Evolutionary conservation across 495 filamentous ascomycete genomes (phyloP).

Genomic region (Cairneyella variabilis): DNA sequence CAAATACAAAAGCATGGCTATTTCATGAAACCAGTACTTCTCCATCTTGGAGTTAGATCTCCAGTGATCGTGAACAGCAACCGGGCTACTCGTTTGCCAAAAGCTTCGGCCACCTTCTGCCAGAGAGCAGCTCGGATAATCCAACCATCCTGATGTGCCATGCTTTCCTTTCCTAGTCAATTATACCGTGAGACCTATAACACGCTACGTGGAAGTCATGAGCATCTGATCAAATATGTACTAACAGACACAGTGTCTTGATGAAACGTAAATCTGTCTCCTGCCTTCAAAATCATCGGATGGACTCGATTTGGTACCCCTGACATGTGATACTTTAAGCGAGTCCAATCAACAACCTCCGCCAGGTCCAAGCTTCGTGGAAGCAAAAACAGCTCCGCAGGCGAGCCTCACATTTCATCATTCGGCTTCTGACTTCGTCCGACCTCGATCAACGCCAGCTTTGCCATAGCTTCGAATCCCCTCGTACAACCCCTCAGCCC

Average conservation of each 20-base stretch:
- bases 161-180: too few species aligned
- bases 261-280: not conserved
- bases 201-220: too few species aligned
- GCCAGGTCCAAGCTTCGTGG: not conserved
- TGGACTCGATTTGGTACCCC: constrained; percentile 3
- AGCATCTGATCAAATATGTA: not conserved
- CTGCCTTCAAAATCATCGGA: constrained; percentile 1
- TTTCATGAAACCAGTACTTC: too few species aligned
- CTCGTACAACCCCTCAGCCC: not conserved
- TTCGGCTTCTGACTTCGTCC: constrained; percentile 7
- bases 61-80: too few species aligned
- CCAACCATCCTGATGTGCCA: too few species aligned
- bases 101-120: too few species aligned
- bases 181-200: too few species aligned
- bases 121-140: too few species aligned
- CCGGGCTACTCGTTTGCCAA: too few species aligned
- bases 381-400: constrained; percentile 13
- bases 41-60: too few species aligned
- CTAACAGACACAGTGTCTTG: not conserved
- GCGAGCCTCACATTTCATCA: constrained; percentile 20
- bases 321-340: constrained; percentile 19
- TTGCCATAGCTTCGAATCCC: constrained; percentile 13
- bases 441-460: not conserved
- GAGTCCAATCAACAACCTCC: constrained; percentile 7
- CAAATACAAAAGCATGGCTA: not conserved